Base-by-base conservation (phyloP, 2,329 filamentous ascomycete species). In the Talaromyces sp. region DNA sequence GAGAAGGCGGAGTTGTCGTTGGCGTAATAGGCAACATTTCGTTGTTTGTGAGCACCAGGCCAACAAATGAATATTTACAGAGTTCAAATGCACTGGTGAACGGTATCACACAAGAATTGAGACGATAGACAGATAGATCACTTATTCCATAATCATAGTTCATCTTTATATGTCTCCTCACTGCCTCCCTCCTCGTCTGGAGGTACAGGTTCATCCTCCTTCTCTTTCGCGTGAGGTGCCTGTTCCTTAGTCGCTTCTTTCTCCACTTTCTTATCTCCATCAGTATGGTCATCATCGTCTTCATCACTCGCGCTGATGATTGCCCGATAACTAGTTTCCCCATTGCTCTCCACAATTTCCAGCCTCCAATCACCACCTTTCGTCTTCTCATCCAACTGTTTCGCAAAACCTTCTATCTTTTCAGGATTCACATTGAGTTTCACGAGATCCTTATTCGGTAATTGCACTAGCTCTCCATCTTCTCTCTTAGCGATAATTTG, bases 291-390 rank as follows among this genome's bases (percentile, higher is more conserved):
- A 6, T 33, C 58, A 17, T 50, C 52, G 1, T 85, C 82, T 1
- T 85, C 84, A 2, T 83, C 83, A 13, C 85, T 84, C 1, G 80
- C 79, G 33, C 89, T 87, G 17, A 94, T 84, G 49, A 91, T 86
- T 0, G 89, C 91, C 52, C 89, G 81, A 47, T 94, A 86, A 73
- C 92, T 89, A 67, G 86, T 80, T 25, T 85, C 83, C 4, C 85
- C 83, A 1, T 89, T 85, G 11, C 87, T 83, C 71, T 95, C 90
- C 1, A 95, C 86, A 15, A 95, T 83, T 76, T 95, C 91, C 66
- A 97, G 80, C 71, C 88, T 90, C 92, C 93, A 97, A 17, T 87
- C 87, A 69, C 88, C 86, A 8, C 89, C 87, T 2, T 87, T 86
- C 0, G 91, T 91, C 47, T 90, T 73, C 70, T 87, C 85, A 73